These are phyloP conservation scores for Stagonosporopsis cucurbitacearum DNA, from an alignment of 2,329 filamentous ascomycete species.

Conservation along the genomic window DNA sequence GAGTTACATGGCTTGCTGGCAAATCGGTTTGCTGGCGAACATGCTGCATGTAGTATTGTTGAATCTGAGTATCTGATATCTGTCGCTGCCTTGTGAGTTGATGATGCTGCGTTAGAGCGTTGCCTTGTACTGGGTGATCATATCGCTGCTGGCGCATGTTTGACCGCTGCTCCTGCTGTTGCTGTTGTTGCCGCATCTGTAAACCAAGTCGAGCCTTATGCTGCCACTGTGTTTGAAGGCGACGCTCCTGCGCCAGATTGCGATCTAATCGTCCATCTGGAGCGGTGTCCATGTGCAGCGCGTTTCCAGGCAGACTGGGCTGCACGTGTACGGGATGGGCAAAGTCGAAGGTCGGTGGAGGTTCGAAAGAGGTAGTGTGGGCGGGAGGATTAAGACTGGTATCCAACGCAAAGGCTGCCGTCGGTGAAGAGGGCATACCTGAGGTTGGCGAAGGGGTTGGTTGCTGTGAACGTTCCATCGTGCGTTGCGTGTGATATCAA, in stretches of 20 bases:
- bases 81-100: background rate
- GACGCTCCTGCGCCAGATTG: background rate
- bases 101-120: background rate
- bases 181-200: background rate
- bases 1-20: background rate
- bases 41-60: background rate
- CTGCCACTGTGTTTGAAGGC: background rate
- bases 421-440: background rate
- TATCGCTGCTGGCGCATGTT: background rate
- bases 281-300: background rate
- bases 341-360: background rate
- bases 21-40: background rate
- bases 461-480: background rate
- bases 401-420: background rate
- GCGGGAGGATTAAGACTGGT: background rate
- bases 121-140: background rate
- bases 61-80: background rate
- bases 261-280: background rate
- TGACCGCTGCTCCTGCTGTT: background rate
- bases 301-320: background rate
- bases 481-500: background rate
- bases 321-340: background rate
- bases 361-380: background rate
- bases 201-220: background rate
- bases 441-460: background rate